Percentiles rank a stretch among this genome's conserved stretches.
Conservation (phyloP, 176 grass and related monocot genomes). For the Dendrocalamus sinicus region DNA sequence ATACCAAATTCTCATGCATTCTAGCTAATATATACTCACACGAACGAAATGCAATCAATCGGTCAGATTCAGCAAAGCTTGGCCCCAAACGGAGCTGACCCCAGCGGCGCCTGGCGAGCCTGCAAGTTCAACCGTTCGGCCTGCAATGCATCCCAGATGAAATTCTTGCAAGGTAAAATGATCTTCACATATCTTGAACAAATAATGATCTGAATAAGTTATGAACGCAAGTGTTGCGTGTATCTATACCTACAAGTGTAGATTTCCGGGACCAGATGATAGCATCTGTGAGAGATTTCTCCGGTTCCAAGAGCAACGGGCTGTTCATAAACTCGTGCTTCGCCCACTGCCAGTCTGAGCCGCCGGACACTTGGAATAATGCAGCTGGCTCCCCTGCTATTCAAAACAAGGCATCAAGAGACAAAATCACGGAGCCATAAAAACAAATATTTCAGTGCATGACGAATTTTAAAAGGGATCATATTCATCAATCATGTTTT, state of each 20-base stretch:
- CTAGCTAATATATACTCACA: background rate
- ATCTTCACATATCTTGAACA: background rate
- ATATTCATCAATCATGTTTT: background rate
- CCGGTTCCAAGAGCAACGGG: conserved; percentile 51
- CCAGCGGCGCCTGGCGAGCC: conserved; percentile 56
- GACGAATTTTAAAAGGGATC: background rate
- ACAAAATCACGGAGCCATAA: too few relatives aligned
- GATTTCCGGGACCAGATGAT: conserved; percentile 86
- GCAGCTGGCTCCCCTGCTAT: conserved; percentile 54
- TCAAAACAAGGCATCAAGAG: conserved; percentile 52
- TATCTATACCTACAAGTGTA: background rate
- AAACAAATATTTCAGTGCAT: background rate
- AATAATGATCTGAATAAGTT: too few relatives aligned
- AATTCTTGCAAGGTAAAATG: conserved; percentile 71
- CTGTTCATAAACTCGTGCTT: conserved; percentile 96
- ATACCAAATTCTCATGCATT: background rate
- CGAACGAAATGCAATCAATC: background rate
- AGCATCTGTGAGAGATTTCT: conserved; percentile 48
- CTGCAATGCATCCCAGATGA: conserved; percentile 65
- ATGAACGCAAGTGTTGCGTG: background rate
- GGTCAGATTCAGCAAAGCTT: conserved; percentile 77
- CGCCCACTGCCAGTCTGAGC: conserved; percentile 75
- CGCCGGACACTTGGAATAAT: conserved; percentile 54
- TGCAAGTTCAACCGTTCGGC: conserved; percentile 73
- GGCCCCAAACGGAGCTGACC: conserved; percentile 58